Percentiles rank a stretch among this genome's conserved stretches.
phyloP scores from a whole-genome alignment of 306 rosid species.

The Carpinus fangiana region DNA sequence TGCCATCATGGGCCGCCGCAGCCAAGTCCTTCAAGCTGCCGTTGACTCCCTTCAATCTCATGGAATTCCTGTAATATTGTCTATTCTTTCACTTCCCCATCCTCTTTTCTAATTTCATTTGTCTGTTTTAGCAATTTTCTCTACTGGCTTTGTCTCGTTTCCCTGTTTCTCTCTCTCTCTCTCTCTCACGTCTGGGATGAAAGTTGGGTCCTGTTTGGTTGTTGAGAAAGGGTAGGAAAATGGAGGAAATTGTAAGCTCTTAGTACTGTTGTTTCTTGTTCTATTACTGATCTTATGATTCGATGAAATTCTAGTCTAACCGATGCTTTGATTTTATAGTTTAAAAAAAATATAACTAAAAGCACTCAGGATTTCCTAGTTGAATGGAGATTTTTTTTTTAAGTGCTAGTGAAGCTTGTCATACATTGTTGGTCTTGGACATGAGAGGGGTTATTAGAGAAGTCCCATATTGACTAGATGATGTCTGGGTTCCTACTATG shows the following conservation, averaged over 20 bases:
- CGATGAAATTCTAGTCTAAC: background rate
- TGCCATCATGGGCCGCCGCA: conserved; percentile 87
- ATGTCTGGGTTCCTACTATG: background rate
- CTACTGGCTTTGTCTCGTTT: background rate
- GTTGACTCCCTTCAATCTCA: conserved; percentile 63
- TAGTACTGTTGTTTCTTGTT: background rate
- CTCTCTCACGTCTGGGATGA: background rate
- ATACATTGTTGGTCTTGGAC: background rate
- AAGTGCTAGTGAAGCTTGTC: background rate
- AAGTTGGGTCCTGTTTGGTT: conserved; percentile 8
- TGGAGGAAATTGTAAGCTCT: background rate
- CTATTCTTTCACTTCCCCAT: background rate
- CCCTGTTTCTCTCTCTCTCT: background rate
- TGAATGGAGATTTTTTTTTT: background rate
- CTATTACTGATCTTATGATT: background rate
- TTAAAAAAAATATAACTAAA: background rate
- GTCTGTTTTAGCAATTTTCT: background rate
- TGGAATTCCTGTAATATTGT: conserved; percentile 49
- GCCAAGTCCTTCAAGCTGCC: conserved; percentile 65
- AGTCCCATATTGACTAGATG: background rate
- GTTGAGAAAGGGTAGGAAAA: background rate
- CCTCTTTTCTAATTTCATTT: background rate
- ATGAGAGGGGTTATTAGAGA: background rate
- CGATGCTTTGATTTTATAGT: background rate
- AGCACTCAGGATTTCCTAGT: background rate